Percentiles rank a stretch among this genome's conserved stretches.
These are phyloP conservation scores for Pyrus hybrid DNA, from an alignment of 331 rosid genomes.

Conservation along the genomic window DNA sequence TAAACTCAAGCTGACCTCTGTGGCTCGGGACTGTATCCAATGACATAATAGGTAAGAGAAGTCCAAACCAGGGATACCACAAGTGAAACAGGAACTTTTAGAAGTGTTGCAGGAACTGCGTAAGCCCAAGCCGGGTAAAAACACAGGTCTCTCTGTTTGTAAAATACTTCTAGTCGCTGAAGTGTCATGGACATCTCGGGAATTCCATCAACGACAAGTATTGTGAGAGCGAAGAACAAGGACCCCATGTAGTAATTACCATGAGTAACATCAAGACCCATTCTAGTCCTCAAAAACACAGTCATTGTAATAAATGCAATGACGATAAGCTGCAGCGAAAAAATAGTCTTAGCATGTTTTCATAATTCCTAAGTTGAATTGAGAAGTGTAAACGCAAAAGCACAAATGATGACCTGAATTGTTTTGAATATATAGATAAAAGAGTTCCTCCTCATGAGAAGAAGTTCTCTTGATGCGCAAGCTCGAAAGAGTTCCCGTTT, in stretches of 20 bases:
- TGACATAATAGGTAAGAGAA: conserved; percentile 51
- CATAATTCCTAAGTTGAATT: neutral
- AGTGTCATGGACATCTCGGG: conserved; percentile 56
- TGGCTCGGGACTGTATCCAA: conserved; percentile 57
- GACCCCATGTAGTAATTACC: conserved; percentile 52
- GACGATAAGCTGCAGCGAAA: conserved; percentile 41
- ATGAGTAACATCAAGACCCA: conserved; percentile 35
- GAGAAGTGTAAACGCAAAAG: neutral
- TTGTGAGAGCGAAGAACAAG: conserved; percentile 35
- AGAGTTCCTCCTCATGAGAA: conserved; percentile 54
- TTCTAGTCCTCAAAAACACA: conserved; percentile 44
- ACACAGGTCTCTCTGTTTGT: conserved; percentile 45
- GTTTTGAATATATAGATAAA: conserved; percentile 49
- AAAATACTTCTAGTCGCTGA: conserved; percentile 41
- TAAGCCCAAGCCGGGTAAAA: conserved; percentile 72
- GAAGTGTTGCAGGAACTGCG: conserved; percentile 44
- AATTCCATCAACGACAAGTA: conserved; percentile 42
- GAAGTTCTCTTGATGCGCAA: conserved; percentile 45
- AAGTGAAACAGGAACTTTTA: conserved; percentile 51
- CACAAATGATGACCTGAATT: conserved; percentile 31
- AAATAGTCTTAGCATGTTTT: neutral
- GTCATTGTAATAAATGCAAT: conserved; percentile 48
- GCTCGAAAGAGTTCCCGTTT: conserved; percentile 55
- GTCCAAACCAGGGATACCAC: conserved; percentile 57
- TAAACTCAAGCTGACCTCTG: conserved; percentile 27